These are phyloP conservation scores for Thamnidium elegans DNA, from an alignment of 192 early-diverging fungal genomes.

Conservation along the genomic window DNA sequence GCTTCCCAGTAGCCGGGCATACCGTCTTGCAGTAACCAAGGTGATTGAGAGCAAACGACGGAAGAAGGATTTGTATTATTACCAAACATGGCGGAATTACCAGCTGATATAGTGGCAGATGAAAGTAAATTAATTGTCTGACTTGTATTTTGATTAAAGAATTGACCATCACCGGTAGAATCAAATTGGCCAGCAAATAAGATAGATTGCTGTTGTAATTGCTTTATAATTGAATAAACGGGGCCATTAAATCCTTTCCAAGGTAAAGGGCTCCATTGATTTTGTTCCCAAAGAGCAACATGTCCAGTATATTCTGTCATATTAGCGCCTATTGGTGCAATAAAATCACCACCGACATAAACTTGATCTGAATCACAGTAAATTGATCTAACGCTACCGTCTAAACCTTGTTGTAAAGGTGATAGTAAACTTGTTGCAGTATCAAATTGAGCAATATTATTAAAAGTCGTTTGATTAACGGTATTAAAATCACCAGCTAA, in stretches of 20 bases:
- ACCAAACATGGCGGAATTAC: conserved; percentile 44
- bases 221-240: conserved; percentile 55
- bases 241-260: conserved; percentile 70
- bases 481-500: conserved; percentile 33
- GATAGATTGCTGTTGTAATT: conserved; percentile 43
- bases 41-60: conserved; percentile 40
- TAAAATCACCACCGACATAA: conserved; percentile 32
- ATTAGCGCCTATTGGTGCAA: conserved; percentile 12
- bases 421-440: conserved; percentile 12
- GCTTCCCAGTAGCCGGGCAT: conserved; percentile 68
- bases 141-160: conserved; percentile 39
- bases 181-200: conserved; percentile 71
- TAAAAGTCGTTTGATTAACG: conserved; percentile 1
- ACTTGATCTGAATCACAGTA: conserved; percentile 28
- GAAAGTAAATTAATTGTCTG: conserved; percentile 50
- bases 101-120: conserved; percentile 42
- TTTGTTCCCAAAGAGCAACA: conserved; percentile 22
- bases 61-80: conserved; percentile 41
- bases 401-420: conserved; percentile 28
- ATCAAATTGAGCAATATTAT: conserved; percentile 29
- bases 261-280: conserved; percentile 54
- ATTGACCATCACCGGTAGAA: conserved; percentile 61
- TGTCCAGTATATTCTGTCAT: conserved; percentile 10
- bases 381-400: conserved; percentile 32
- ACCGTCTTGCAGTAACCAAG: conserved; percentile 69